These are phyloP conservation scores for Purshia tridentata DNA, from an alignment of 306 rosid species.

Conservation along the genomic window DNA sequence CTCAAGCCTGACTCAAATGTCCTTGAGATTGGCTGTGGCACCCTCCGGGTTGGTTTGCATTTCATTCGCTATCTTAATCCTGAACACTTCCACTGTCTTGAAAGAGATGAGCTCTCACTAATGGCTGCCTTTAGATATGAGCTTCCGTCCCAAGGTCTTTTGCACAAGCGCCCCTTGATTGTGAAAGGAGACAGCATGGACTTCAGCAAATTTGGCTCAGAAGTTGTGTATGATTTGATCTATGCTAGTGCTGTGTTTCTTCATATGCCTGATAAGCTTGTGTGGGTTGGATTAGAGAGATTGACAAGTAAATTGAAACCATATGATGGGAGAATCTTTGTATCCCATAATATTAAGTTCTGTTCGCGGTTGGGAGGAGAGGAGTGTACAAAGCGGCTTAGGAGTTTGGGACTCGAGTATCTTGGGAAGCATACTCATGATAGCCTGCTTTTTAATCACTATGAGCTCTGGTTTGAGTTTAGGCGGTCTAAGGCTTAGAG, in stretches of 20 bases:
- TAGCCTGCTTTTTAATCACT: slow-evolving; percentile 85
- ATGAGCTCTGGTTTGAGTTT: slow-evolving; percentile 88
- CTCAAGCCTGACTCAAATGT: slow-evolving; percentile 58
- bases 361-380: slow-evolving; percentile 83
- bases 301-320: slow-evolving; percentile 65
- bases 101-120: slow-evolving; percentile 84
- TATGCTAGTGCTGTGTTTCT: slow-evolving; percentile 97
- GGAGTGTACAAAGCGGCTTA: slow-evolving; percentile 72
- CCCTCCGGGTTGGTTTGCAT: slow-evolving; percentile 91
- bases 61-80: slow-evolving; percentile 72
- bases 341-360: slow-evolving; percentile 84
- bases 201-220: slow-evolving; percentile 58
- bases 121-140: slow-evolving; percentile 89
- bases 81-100: slow-evolving; percentile 74
- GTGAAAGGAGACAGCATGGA: slow-evolving; percentile 85
- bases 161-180: slow-evolving; percentile 75
- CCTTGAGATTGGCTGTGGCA: slow-evolving; percentile 92
- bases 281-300: slow-evolving; percentile 78
- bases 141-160: slow-evolving; percentile 91
- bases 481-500: slow-evolving; percentile 49
- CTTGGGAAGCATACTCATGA: slow-evolving; percentile 79
- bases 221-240: slow-evolving; percentile 57
- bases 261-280: slow-evolving; percentile 90
- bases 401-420: slow-evolving; percentile 72
- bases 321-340: slow-evolving; percentile 70